These are phyloP conservation scores for Botrytis aclada DNA, from an alignment of 2,329 filamentous ascomycete species.

Conservation along the genomic window DNA sequence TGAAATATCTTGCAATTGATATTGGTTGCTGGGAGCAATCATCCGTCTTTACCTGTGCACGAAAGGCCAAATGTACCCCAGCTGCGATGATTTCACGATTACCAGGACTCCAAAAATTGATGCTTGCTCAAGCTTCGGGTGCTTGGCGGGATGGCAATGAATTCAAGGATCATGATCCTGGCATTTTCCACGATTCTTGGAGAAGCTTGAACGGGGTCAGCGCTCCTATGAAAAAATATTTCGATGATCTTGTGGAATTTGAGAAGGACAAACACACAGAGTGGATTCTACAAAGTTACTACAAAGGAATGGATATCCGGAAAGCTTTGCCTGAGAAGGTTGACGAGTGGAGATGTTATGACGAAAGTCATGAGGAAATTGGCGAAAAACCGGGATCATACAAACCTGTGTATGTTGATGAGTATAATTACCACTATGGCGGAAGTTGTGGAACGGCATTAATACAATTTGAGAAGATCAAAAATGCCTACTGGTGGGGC, in stretches of 20 bases:
- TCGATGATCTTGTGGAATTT: neutral
- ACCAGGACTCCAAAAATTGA: neutral
- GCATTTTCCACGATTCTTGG: neutral
- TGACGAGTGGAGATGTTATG: conserved; percentile 4
- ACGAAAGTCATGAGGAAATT: too few species aligned
- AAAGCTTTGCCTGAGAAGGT: neutral
- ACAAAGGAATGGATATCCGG: neutral
- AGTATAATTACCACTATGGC: neutral
- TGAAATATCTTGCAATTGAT: neutral
- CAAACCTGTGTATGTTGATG: neutral
- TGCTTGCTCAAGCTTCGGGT: neutral
- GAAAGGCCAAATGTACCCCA: neutral
- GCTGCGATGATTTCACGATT: conserved; percentile 1
- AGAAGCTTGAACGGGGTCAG: neutral
- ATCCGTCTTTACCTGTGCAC: neutral
- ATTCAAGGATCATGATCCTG: neutral
- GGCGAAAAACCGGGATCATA: neutral
- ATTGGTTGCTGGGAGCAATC: neutral
- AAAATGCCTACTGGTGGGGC: conserved; percentile 9
- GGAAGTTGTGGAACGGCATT: conserved; percentile 3
- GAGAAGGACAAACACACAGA: neutral
- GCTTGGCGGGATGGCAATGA: conserved; percentile 7
- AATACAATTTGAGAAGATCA: neutral
- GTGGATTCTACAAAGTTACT: neutral
- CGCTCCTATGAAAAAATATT: neutral